A percentile compares a stretch with the other conserved stretches of the same genome.
phyloP scores from a whole-genome alignment of 2,329 filamentous ascomycete genomes.

The Cyclaneusma minus region DNA sequence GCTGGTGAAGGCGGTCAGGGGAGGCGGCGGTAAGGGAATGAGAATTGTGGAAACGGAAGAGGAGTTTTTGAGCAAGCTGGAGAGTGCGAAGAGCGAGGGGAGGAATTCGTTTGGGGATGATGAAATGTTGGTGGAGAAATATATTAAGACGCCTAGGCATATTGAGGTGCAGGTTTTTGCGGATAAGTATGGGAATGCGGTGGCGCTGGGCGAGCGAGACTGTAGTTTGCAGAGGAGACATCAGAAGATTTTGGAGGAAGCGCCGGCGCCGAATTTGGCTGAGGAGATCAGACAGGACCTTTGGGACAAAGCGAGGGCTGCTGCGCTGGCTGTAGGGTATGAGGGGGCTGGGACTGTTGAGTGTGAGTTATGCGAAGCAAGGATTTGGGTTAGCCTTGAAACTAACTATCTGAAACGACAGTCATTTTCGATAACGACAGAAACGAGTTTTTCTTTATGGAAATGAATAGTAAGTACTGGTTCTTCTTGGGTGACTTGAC shows the following conservation, averaged over 20 bases:
- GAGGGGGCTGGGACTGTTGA: slow-evolving; percentile 83
- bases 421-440: slow-evolving; percentile 74
- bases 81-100: slow-evolving; percentile 61
- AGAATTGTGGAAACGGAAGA: slow-evolving; percentile 52
- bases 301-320: slow-evolving; percentile 50
- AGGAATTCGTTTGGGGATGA: slow-evolving; percentile 69
- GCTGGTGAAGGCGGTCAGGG: slow-evolving; percentile 65
- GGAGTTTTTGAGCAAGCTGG: slow-evolving; percentile 56
- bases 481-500: slow-evolving; percentile 54
- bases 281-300: slow-evolving; percentile 42
- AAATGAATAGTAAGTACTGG: slow-evolving; percentile 69
- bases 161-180: slow-evolving; percentile 88
- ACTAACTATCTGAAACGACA: slow-evolving; percentile 43
- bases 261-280: slow-evolving; percentile 56
- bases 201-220: slow-evolving; percentile 77
- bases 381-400: slow-evolving; percentile 52
- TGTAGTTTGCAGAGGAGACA: slow-evolving; percentile 78
- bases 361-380: slow-evolving; percentile 43
- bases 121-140: slow-evolving; percentile 74
- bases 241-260: slow-evolving; percentile 86
- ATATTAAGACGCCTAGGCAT: slow-evolving; percentile 64
- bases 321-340: slow-evolving; percentile 64
- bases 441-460: slow-evolving; percentile 69
- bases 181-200: slow-evolving; percentile 61
- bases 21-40: slow-evolving; percentile 76